phyloP scores from a whole-genome alignment of 2,329 filamentous ascomycete species.

The Penicillium sp. region DNA sequence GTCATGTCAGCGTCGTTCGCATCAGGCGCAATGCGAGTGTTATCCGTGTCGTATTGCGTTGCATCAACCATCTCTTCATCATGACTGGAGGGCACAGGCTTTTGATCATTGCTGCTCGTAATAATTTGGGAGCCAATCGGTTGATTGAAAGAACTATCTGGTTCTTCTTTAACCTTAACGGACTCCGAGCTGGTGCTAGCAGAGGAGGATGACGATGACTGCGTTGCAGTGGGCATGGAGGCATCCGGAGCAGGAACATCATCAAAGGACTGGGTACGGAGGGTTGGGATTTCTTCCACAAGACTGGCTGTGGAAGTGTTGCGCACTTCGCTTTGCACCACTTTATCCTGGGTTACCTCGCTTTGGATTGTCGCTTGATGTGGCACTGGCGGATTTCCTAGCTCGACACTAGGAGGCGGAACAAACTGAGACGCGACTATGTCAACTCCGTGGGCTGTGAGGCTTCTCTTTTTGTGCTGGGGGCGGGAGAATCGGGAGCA shows the following conservation, averaged over 20 bases:
- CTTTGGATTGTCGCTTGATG: background rate
- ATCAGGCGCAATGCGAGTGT: background rate
- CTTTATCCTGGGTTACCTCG: background rate
- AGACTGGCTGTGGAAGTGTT: conserved; percentile 27
- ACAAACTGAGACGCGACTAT: conserved; percentile 27
- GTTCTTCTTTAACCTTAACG: background rate
- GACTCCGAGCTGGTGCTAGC: background rate
- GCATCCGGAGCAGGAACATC: conserved; percentile 4
- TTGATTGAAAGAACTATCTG: background rate
- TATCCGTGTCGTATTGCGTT: background rate
- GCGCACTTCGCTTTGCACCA: background rate
- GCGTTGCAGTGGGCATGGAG: background rate
- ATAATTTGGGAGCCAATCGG: background rate
- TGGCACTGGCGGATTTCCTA: background rate
- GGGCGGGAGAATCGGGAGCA: conserved; percentile 30
- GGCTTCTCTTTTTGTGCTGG: conserved; percentile 36
- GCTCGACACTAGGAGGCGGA: conserved; percentile 3
- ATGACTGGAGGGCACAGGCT: background rate
- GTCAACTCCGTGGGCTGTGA: conserved; percentile 34
- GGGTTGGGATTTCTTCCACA: conserved; percentile 23
- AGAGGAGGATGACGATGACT: background rate
- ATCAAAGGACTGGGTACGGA: conserved; percentile 25
- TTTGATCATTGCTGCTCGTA: background rate
- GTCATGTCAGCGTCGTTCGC: background rate
- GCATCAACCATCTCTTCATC: background rate